Conservation (phyloP, 148 eudicot species). For the Fagopyrum tataricum region DNA sequence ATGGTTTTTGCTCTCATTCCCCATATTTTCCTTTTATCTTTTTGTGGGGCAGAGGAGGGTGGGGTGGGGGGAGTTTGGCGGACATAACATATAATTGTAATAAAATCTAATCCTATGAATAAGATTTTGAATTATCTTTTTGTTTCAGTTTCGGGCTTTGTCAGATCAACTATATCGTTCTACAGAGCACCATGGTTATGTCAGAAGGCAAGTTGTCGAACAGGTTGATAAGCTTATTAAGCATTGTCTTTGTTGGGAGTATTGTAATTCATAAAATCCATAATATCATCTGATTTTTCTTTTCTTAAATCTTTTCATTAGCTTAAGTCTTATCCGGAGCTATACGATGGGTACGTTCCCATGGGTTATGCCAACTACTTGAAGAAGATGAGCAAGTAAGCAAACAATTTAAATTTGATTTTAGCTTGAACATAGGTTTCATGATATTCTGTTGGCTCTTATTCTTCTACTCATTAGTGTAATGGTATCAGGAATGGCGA, state of each 20-base stretch:
- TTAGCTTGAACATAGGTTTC: neutral
- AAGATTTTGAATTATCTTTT: conserved; percentile 16
- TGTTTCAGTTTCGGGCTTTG: conserved; percentile 52
- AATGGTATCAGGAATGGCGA: conserved; percentile 46
- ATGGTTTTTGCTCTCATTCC: too few relatives aligned
- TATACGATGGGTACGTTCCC: conserved; percentile 53
- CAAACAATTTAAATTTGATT: neutral
- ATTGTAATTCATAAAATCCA: neutral
- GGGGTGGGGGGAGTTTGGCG: too few relatives aligned
- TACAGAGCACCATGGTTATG: conserved; percentile 46
- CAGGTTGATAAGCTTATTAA: conserved; percentile 32
- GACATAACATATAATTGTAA: too few relatives aligned
- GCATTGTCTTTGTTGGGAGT: neutral
- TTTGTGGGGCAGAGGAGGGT: too few relatives aligned
- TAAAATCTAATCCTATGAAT: neutral
- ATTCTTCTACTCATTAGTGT: neutral
- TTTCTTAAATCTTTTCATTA: conserved; percentile 19
- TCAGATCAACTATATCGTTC: conserved; percentile 67
- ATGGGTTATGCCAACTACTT: conserved; percentile 50
- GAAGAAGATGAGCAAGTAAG: conserved; percentile 48
- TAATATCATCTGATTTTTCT: neutral
- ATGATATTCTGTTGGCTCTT: neutral
- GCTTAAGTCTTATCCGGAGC: conserved; percentile 45
- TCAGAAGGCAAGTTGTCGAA: conserved; percentile 41
- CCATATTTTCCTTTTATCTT: too few relatives aligned